A percentile compares a stretch with the other conserved stretches of the same genome.
Evolutionary conservation across 805 yeast species (phyloP).

Genomic region (Lipomyces chichibuensis): DNA sequence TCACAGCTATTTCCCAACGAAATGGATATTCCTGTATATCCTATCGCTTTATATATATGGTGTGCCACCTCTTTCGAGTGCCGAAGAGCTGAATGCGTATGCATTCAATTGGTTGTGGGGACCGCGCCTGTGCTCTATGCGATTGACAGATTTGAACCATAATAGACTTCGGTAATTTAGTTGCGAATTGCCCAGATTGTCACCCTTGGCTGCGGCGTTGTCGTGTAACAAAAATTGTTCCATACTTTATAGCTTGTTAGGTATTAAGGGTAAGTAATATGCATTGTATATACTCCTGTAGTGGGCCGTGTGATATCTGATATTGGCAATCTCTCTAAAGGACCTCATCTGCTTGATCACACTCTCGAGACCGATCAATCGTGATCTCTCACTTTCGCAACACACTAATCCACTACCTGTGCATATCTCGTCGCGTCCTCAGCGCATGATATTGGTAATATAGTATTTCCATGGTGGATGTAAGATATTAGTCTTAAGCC

Average conservation of each 20-base stretch:
- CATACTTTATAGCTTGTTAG: too few species aligned
- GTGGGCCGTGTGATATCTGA: background rate
- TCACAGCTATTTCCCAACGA: too few species aligned
- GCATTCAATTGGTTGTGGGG: too few species aligned
- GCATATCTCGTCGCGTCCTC: background rate
- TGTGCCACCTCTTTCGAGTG: too few species aligned
- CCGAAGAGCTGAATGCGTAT: too few species aligned
- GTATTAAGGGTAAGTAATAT: background rate
- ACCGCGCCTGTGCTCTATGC: too few species aligned
- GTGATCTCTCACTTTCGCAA: background rate
- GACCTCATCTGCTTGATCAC: background rate
- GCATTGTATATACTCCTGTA: background rate
- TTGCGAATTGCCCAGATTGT: background rate
- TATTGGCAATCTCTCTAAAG: background rate
- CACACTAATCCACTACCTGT: background rate
- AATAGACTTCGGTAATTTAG: too few species aligned
- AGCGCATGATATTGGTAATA: conserved; percentile 1
- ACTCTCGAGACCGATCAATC: background rate
- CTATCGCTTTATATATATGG: too few species aligned
- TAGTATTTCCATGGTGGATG: conserved; percentile 6
- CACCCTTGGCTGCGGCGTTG: background rate
- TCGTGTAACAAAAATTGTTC: background rate
- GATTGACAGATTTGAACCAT: too few species aligned
- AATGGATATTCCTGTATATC: too few species aligned
- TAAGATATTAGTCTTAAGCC: background rate